Percentiles rank a stretch among this genome's conserved stretches.
Conservation (phyloP, 2,329 filamentous ascomycete genomes). For the Hypoxylon sp. region DNA sequence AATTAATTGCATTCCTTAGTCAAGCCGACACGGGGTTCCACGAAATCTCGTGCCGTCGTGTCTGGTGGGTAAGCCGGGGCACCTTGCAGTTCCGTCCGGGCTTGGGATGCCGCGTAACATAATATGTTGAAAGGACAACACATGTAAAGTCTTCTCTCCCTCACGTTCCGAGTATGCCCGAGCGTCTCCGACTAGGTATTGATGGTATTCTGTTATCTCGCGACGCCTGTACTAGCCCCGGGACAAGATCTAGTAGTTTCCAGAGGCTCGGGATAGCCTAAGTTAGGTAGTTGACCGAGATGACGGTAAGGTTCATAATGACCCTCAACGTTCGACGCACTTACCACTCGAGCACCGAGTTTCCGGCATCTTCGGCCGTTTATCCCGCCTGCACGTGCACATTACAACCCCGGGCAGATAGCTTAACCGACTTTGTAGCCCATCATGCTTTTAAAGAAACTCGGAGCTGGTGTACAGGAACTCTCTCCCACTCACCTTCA, state of each 20-base stretch:
- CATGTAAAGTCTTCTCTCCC: conserved; percentile 6
- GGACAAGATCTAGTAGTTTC: conserved; percentile 13
- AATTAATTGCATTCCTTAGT: conserved; percentile 40
- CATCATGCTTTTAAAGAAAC: conserved; percentile 20
- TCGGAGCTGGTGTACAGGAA: conserved; percentile 15
- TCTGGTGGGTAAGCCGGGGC: conserved; percentile 16
- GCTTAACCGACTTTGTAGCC: conserved; percentile 10
- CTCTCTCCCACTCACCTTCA: background rate
- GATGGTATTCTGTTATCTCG: conserved; percentile 11
- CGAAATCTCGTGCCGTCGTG: conserved; percentile 39
- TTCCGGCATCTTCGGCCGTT: conserved; percentile 26
- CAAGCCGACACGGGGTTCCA: conserved; percentile 42
- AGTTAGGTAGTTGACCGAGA: background rate
- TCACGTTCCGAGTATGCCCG: conserved; percentile 21
- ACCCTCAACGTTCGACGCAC: conserved; percentile 2
- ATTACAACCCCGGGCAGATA: conserved; percentile 13
- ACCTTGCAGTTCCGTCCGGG: conserved; percentile 35
- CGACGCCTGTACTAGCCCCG: conserved; percentile 4
- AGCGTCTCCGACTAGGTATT: background rate
- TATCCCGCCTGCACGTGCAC: conserved; percentile 22
- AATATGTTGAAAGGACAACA: conserved; percentile 2
- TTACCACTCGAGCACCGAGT: conserved; percentile 2
- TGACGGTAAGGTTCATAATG: conserved; percentile 20
- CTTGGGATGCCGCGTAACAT: conserved; percentile 39
- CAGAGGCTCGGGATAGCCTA: conserved; percentile 20